phyloP scores from a whole-genome alignment of 768 basidiomycete species.

The Leccinellum luteum region DNA sequence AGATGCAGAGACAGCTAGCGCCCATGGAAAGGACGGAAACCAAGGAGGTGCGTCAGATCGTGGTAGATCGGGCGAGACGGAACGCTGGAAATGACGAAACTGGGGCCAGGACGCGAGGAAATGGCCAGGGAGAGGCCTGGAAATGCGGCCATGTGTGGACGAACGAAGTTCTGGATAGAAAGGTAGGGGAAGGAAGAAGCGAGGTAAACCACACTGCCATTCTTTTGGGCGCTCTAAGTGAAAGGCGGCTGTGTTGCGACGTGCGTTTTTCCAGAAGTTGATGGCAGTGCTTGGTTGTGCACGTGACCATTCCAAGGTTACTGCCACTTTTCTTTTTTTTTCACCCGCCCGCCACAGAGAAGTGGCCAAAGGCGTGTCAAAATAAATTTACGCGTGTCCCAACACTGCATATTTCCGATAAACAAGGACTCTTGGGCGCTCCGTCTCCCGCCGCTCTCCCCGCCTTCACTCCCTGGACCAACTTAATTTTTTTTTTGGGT shows the following conservation, averaged over 20 bases:
- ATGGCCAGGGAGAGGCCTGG: background rate
- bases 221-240: no score
- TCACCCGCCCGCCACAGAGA: no score
- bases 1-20: background rate
- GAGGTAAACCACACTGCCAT: no score
- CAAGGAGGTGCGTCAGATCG: slow-evolving; percentile 3
- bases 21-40: slow-evolving; percentile 2
- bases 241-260: background rate
- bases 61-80: background rate
- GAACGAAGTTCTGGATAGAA: slow-evolving; percentile 11
- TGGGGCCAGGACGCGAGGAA: background rate
- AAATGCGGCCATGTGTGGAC: background rate
- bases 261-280: background rate
- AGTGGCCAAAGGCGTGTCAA: slow-evolving; percentile 1
- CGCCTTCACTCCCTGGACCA: background rate
- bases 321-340: no score
- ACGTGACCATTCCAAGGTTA: background rate
- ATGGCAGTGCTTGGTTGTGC: background rate
- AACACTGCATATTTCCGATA: slow-evolving; percentile 14
- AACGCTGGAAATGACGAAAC: background rate
- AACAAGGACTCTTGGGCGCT: slow-evolving; percentile 17
- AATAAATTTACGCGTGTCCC: background rate
- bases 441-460: slow-evolving; percentile 5
- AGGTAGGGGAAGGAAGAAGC: background rate
- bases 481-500: background rate